phyloP scores from a whole-genome alignment of 441 rosid genomes.

The Brassica hybrid region DNA sequence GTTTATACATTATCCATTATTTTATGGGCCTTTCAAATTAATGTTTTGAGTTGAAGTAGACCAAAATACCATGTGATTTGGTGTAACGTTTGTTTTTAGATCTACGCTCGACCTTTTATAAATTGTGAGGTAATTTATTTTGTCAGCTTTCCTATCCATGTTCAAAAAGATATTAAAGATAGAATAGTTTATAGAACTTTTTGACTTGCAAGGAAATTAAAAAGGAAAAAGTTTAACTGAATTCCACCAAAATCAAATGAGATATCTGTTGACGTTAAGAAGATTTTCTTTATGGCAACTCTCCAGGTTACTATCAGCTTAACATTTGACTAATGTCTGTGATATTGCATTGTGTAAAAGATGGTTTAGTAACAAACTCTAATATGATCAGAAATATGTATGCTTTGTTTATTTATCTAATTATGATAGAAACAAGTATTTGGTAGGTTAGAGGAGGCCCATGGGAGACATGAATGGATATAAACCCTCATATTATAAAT shows the following conservation, averaged over 20 bases:
- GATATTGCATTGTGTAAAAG: no score
- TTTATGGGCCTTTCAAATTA: conserved; percentile 18
- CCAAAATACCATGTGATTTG: conserved; percentile 19
- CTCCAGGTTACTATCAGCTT: no score
- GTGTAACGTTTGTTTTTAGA: background rate
- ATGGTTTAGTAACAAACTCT: background rate
- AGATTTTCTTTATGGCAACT: no score
- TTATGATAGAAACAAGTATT: conserved; percentile 23
- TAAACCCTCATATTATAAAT: conserved; percentile 28
- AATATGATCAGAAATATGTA: conserved; percentile 1
- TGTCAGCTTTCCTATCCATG: background rate
- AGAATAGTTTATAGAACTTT: background rate
- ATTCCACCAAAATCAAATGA: no score
- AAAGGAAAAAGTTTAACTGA: no score
- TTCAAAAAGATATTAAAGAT: background rate
- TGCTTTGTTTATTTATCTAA: background rate
- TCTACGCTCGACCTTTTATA: background rate
- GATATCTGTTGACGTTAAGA: no score
- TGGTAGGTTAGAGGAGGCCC: conserved; percentile 31
- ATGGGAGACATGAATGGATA: conserved; percentile 33
- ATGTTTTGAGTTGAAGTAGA: conserved; percentile 13
- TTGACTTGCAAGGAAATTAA: background rate
- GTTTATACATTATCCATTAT: conserved; percentile 1
- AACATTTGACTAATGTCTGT: no score
- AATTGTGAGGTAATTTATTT: background rate